These are phyloP conservation scores for Sporothrix dimorphospora DNA, from an alignment of 2,329 filamentous ascomycete species.

Conservation along the genomic window DNA sequence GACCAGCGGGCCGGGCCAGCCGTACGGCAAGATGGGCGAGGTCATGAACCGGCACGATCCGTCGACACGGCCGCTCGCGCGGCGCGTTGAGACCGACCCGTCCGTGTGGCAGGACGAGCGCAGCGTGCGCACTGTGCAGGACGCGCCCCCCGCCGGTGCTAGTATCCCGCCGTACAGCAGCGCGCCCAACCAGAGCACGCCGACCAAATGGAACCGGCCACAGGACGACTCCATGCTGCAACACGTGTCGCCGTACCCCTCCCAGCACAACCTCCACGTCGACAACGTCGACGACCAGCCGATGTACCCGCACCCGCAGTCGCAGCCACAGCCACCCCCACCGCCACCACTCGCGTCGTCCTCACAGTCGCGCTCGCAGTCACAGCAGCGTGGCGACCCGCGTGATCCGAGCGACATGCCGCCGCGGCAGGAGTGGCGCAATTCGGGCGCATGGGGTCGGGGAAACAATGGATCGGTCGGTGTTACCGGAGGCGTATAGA, in stretches of 20 bases:
- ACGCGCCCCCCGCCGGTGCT: slow-evolving; percentile 47
- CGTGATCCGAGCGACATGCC: slow-evolving; percentile 21
- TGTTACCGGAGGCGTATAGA: slow-evolving; percentile 50
- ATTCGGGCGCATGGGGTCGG: slow-evolving; percentile 55
- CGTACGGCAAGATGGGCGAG: slow-evolving; percentile 63
- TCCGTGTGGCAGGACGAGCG: slow-evolving; percentile 81
- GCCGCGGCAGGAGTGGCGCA: slow-evolving; percentile 60
- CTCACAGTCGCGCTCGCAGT: slow-evolving; percentile 30
- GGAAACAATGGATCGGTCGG: slow-evolving; percentile 55
- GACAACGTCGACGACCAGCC: slow-evolving; percentile 50
- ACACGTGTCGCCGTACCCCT: slow-evolving; percentile 49
- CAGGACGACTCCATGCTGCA: slow-evolving; percentile 45
- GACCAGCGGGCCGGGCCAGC: slow-evolving; percentile 53
- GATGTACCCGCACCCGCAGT: slow-evolving; percentile 37
- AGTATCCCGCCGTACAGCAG: slow-evolving; percentile 30
- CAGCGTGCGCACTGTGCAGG: slow-evolving; percentile 77
- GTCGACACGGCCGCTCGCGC: slow-evolving; percentile 56
- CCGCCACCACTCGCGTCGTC: neutral
- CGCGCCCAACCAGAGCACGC: slow-evolving; percentile 50
- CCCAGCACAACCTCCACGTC: slow-evolving; percentile 48
- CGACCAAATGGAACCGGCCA: slow-evolving; percentile 52
- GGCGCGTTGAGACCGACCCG: slow-evolving; percentile 83
- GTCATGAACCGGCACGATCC: slow-evolving; percentile 62
- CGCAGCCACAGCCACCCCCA: neutral
- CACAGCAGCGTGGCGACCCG: neutral